Evolutionary conservation across 169 alveolate species (phyloP).

Genomic region (Theileria parva): DNA sequence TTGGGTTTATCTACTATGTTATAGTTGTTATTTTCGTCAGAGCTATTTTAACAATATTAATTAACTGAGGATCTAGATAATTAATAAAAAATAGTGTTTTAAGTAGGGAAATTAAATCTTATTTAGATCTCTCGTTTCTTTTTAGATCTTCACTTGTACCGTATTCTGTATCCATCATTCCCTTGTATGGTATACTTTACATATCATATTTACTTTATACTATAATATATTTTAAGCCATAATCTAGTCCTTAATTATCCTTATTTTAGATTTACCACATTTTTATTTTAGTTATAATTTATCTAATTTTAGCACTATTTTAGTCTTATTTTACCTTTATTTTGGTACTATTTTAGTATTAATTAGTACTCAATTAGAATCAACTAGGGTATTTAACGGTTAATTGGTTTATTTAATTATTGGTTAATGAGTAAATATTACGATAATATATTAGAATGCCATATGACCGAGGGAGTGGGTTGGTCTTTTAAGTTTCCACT

Average conservation of each 20-base stretch:
- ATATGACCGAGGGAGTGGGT: slow-evolving; percentile 48
- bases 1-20: not conserved
- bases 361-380: not conserved
- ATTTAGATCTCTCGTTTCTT: not conserved
- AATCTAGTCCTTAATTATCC: not conserved
- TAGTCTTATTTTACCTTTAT: not conserved
- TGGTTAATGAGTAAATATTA: not conserved
- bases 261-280: no score
- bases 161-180: not conserved
- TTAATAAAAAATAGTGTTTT: not conserved
- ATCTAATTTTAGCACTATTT: not conserved
- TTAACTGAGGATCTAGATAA: not conserved
- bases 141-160: not conserved
- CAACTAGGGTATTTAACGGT: not conserved
- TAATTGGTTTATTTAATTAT: not conserved
- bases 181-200: not conserved
- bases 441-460: slow-evolving; percentile 40
- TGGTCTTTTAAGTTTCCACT: slow-evolving; percentile 65
- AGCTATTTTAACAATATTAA: not conserved
- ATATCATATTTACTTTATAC: not conserved
- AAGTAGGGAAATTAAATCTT: not conserved
- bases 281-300: not conserved
- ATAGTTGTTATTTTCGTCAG: not conserved
- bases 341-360: not conserved
- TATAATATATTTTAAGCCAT: not conserved